phyloP scores from a whole-genome alignment of 176 grass and related monocot genomes.

The Puccinellia tenuiflora region DNA sequence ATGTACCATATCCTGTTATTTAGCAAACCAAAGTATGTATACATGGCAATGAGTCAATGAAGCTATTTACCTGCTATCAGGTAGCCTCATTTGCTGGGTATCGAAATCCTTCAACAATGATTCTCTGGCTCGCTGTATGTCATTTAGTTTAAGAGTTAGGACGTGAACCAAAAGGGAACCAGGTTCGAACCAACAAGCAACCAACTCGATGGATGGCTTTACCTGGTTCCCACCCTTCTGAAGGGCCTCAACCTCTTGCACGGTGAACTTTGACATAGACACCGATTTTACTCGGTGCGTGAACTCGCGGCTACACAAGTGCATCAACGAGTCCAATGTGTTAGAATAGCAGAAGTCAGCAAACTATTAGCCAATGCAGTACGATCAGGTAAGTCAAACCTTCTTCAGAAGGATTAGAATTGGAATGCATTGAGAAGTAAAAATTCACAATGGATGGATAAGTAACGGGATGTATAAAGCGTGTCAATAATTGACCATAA shows the following conservation, averaged over 20 bases:
- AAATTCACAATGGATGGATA: background rate
- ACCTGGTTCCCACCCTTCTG: slow-evolving; percentile 94
- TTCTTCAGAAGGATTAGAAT: background rate
- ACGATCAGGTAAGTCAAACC: background rate
- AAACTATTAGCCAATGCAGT: background rate
- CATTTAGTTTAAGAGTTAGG: slow-evolving; percentile 16
- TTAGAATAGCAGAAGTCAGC: background rate
- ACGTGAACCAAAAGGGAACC: background rate
- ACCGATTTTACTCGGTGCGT: slow-evolving; percentile 92
- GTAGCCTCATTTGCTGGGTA: slow-evolving; percentile 47
- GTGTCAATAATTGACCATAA: background rate
- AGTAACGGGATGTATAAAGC: too few species aligned
- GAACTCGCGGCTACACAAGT: slow-evolving; percentile 72
- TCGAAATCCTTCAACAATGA: slow-evolving; percentile 67
- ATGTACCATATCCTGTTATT: background rate
- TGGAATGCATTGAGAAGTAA: background rate
- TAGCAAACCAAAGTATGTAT: background rate
- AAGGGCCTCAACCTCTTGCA: slow-evolving; percentile 69
- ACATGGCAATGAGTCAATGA: background rate
- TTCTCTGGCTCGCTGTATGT: slow-evolving; percentile 74
- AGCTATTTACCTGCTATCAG: slow-evolving; percentile 61
- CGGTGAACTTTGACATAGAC: slow-evolving; percentile 76
- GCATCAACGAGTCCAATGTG: background rate
- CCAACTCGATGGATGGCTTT: background rate
- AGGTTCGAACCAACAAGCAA: background rate